A percentile compares a stretch with the other conserved stretches of the same genome.
Evolutionary conservation across 306 rosid genomes (phyloP).

Genomic region (Ormosia semicastrata): DNA sequence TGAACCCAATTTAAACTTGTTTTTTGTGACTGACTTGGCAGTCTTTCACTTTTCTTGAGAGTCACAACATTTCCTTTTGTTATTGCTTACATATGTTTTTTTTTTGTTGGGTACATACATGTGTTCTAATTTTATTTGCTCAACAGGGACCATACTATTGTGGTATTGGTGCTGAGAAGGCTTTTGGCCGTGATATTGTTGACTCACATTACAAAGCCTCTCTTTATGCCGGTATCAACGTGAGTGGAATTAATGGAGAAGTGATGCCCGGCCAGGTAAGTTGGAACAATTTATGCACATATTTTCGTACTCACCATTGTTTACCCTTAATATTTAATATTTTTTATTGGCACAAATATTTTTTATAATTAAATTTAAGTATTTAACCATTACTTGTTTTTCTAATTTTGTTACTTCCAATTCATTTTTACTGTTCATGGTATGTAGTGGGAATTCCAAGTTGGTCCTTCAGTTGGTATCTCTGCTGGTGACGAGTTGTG

Average conservation of each 20-base stretch:
- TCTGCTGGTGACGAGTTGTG: conserved; percentile 86
- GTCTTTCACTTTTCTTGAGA: not conserved
- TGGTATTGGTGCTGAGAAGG: conserved; percentile 80
- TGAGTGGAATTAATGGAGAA: conserved; percentile 91
- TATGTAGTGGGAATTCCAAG: conserved; percentile 95
- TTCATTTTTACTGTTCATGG: not conserved
- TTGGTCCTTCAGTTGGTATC: conserved; percentile 88
- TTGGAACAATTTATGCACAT: not conserved
- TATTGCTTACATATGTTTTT: not conserved
- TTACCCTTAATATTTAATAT: not conserved
- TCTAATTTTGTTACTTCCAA: not conserved
- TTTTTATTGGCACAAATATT: not conserved
- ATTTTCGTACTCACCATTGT: not conserved
- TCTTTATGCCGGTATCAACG: conserved; percentile 81
- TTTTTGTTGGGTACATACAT: not conserved
- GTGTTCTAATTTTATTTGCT: not conserved
- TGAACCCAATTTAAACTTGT: not conserved
- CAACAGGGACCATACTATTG: conserved; percentile 93
- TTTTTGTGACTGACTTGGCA: not conserved
- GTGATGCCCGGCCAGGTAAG: conserved; percentile 97
- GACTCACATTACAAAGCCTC: conserved; percentile 95
- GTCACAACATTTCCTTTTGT: not conserved
- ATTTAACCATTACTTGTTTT: not conserved
- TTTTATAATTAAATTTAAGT: not conserved
- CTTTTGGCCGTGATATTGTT: conserved; percentile 86